Conservation (phyloP, 2,329 filamentous ascomycete genomes). For the Talaromyces piceae region DNA sequence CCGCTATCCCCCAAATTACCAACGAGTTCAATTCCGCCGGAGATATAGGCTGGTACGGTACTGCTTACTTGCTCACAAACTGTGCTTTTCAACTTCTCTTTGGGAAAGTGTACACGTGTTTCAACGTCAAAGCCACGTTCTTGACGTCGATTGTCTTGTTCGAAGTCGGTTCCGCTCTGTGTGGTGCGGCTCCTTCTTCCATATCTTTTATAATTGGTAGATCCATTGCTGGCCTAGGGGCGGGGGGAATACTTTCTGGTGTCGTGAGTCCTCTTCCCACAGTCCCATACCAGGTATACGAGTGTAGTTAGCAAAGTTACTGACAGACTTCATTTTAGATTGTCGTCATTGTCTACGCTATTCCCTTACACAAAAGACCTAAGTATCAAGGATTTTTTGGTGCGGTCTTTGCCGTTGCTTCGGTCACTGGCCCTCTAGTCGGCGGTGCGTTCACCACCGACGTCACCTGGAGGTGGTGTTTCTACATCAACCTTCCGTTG, state of each 20-base stretch:
- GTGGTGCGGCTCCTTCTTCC: slow-evolving; percentile 50
- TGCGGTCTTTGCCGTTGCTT: slow-evolving; percentile 26
- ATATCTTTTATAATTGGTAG: slow-evolving; percentile 55
- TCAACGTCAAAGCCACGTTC: slow-evolving; percentile 30
- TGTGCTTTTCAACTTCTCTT: slow-evolving; percentile 26
- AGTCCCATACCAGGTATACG: slow-evolving; percentile 44
- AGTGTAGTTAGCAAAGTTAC: slow-evolving; percentile 23
- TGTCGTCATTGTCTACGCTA: background rate
- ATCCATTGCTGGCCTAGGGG: slow-evolving; percentile 56
- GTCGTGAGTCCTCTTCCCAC: slow-evolving; percentile 53
- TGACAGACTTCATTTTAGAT: slow-evolving; percentile 30
- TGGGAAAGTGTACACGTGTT: slow-evolving; percentile 42
- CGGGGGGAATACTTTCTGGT: slow-evolving; percentile 40
- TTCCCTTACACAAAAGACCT: slow-evolving; percentile 17
- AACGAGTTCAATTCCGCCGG: slow-evolving; percentile 30
- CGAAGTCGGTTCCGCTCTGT: slow-evolving; percentile 34
- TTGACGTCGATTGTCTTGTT: slow-evolving; percentile 23
- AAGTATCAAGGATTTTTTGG: slow-evolving; percentile 57
- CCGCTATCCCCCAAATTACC: slow-evolving; percentile 16
- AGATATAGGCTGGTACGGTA: slow-evolving; percentile 31
- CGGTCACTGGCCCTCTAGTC: slow-evolving; percentile 22
- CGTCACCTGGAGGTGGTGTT: slow-evolving; percentile 28
- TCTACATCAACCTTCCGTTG: slow-evolving; percentile 30
- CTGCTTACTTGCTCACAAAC: slow-evolving; percentile 36
- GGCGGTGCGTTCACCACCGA: slow-evolving; percentile 26